A percentile compares a stretch with the other conserved stretches of the same genome.
Conservation (phyloP, 2,329 filamentous ascomycete genomes). For the Bisporella sp. region DNA sequence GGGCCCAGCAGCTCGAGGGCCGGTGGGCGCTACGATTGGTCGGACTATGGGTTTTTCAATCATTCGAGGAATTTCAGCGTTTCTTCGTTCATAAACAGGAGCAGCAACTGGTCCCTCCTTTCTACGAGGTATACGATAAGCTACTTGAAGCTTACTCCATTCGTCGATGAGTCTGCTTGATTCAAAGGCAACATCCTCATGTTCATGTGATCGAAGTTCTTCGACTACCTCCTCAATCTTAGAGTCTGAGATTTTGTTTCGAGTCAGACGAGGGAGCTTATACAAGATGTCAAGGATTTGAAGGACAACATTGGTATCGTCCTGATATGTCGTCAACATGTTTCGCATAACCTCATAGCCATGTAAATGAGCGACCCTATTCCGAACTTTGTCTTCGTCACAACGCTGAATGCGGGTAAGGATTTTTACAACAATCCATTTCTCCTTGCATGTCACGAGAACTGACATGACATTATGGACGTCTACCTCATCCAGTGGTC, state of each 20-base stretch:
- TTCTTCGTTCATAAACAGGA: slow-evolving; percentile 53
- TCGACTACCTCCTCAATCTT: slow-evolving; percentile 84
- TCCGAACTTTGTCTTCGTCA: slow-evolving; percentile 78
- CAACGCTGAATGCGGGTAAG: slow-evolving; percentile 81
- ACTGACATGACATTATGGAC: slow-evolving; percentile 94
- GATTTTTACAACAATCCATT: slow-evolving; percentile 97
- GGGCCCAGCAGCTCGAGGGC: slow-evolving; percentile 37
- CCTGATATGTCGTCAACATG: slow-evolving; percentile 75
- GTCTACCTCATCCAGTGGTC: slow-evolving; percentile 70
- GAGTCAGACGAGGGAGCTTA: slow-evolving; percentile 80
- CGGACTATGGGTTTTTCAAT: slow-evolving; percentile 27
- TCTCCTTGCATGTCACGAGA: slow-evolving; percentile 96
- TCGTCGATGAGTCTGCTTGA: slow-evolving; percentile 67
- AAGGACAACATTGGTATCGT: slow-evolving; percentile 82
- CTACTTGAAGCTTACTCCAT: slow-evolving; percentile 86
- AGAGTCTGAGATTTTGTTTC: slow-evolving; percentile 95
- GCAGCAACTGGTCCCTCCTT: slow-evolving; percentile 67
- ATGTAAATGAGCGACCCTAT: slow-evolving; percentile 91
- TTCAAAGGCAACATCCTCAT: slow-evolving; percentile 68
- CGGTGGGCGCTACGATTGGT: slow-evolving; percentile 36
- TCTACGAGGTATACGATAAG: slow-evolving; percentile 87
- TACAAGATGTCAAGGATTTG: slow-evolving; percentile 88
- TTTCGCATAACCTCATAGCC: slow-evolving; percentile 93
- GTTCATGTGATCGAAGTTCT: slow-evolving; percentile 57
- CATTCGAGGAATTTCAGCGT: slow-evolving; percentile 50